Percentiles rank a stretch among this genome's conserved stretches.
These are phyloP conservation scores for Lagenidium giganteum DNA, from an alignment of 352 stramenopile species.

Conservation along the genomic window DNA sequence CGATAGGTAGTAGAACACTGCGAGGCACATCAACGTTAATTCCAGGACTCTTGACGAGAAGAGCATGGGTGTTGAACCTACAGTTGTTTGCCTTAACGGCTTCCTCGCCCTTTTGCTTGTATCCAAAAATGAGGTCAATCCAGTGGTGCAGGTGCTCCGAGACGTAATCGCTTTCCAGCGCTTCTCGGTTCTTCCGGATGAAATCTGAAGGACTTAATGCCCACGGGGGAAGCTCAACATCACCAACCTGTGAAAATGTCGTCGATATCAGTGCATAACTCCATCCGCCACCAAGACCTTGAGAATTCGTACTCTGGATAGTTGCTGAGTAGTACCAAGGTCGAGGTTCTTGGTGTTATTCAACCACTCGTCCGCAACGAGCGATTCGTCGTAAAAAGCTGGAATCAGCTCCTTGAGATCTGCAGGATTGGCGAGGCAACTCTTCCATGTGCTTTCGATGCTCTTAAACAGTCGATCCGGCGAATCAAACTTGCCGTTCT, in stretches of 20 bases:
- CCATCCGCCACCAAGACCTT: slow-evolving; percentile 77
- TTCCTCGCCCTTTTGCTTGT: slow-evolving; percentile 91
- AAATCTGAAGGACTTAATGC: slow-evolving; percentile 93
- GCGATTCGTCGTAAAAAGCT: slow-evolving; percentile 96
- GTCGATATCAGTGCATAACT: no score
- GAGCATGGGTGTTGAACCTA: no score
- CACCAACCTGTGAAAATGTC: no score
- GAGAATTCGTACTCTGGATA: no score
- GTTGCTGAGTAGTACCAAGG: slow-evolving; percentile 90
- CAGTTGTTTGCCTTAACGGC: slow-evolving; percentile 94
- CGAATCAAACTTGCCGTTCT: slow-evolving; percentile 97
- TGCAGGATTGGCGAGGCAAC: no score
- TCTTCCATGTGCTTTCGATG: slow-evolving; percentile 91
- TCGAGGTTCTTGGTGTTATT: slow-evolving; percentile 94
- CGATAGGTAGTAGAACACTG: slow-evolving; percentile 97
- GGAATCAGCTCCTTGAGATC: slow-evolving; percentile 99
- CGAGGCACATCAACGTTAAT: no score
- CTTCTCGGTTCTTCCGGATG: slow-evolving; percentile 92
- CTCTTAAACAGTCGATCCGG: slow-evolving; percentile 96
- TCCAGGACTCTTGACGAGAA: no score
- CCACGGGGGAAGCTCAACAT: slow-evolving; percentile 93
- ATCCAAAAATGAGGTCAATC: slow-evolving; percentile 99
- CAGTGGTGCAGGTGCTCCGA: slow-evolving; percentile 95
- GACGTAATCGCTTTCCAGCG: slow-evolving; percentile 94
- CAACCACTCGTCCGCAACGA: no score